phyloP scores from a whole-genome alignment of 257 asterid species.

The Solanum boliviense region DNA sequence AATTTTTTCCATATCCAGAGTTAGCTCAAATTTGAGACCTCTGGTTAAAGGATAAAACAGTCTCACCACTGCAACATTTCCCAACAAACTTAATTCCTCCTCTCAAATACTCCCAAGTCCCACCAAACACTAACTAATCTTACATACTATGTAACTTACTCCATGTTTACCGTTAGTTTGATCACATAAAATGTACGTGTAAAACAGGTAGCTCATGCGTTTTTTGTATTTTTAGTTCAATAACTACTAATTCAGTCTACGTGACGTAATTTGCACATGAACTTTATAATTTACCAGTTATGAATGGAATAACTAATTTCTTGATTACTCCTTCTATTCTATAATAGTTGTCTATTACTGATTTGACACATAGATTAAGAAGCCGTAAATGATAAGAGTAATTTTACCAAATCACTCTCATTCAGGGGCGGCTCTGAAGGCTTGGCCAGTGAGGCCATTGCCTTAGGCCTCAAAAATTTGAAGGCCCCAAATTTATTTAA shows the following conservation, averaged over 20 bases:
- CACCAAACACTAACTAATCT: background rate
- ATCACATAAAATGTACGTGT: background rate
- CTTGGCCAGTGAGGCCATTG: too few relatives aligned
- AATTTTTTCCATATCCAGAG: background rate
- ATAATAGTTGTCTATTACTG: fast-evolving
- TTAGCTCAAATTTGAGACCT: too few relatives aligned
- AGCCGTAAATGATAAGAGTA: too few relatives aligned
- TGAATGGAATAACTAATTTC: background rate
- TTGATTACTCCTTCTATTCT: fast-evolving
- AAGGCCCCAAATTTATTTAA: too few relatives aligned
- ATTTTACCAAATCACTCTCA: too few relatives aligned
- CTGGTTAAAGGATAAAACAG: background rate
- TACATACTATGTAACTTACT: background rate
- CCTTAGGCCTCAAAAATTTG: too few relatives aligned
- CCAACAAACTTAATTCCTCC: background rate
- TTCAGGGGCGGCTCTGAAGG: too few relatives aligned
- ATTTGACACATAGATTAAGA: fast-evolving
- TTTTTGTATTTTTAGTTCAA: background rate
- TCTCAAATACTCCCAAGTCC: background rate
- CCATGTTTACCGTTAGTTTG: background rate
- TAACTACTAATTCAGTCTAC: background rate
- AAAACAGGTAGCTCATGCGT: background rate
- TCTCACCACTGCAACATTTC: too few relatives aligned
- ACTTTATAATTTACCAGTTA: background rate
- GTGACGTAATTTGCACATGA: background rate